phyloP scores from a whole-genome alignment of 371 early-diverging fungal genomes.

The Apophysomyces variabilis region DNA sequence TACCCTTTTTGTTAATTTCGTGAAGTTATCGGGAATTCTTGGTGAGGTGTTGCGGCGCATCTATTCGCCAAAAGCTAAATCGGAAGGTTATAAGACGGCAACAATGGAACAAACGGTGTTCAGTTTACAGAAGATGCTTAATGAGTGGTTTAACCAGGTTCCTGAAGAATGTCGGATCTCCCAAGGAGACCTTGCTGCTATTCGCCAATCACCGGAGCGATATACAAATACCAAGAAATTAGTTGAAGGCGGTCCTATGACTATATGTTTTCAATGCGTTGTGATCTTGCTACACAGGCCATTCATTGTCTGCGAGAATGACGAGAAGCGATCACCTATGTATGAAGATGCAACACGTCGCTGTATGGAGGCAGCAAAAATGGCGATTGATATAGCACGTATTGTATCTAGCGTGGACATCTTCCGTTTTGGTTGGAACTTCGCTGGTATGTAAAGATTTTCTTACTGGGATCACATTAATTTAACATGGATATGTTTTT shows the following conservation, averaged over 20 bases:
- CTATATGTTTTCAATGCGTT: constrained; percentile 41
- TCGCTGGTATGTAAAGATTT: constrained; percentile 21
- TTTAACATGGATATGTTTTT: neutral
- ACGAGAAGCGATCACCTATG: neutral
- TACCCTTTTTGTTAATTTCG: constrained; percentile 31
- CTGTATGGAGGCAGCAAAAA: constrained; percentile 56
- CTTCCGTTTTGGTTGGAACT: constrained; percentile 30
- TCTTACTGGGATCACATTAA: neutral
- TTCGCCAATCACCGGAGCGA: constrained; percentile 21
- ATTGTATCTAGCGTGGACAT: constrained; percentile 19
- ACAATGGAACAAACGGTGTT: constrained; percentile 30
- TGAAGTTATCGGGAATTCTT: constrained; percentile 39
- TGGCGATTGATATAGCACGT: constrained; percentile 48
- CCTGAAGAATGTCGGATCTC: constrained; percentile 31
- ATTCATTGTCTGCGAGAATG: constrained; percentile 32
- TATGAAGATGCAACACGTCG: constrained; percentile 24
- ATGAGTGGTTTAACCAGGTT: constrained; percentile 32
- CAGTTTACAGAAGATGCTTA: constrained; percentile 33
- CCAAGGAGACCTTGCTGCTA: constrained; percentile 18
- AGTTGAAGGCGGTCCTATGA: constrained; percentile 44
- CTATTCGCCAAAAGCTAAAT: constrained; percentile 39
- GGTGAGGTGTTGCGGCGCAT: constrained; percentile 42
- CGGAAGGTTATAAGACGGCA: constrained; percentile 28
- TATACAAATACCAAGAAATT: constrained; percentile 21
- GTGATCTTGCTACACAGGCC: constrained; percentile 57